A percentile compares a stretch with the other conserved stretches of the same genome.
These are phyloP conservation scores for Phyllosticta ampelicida DNA, from an alignment of 2,329 filamentous ascomycete genomes.

Conservation along the genomic window DNA sequence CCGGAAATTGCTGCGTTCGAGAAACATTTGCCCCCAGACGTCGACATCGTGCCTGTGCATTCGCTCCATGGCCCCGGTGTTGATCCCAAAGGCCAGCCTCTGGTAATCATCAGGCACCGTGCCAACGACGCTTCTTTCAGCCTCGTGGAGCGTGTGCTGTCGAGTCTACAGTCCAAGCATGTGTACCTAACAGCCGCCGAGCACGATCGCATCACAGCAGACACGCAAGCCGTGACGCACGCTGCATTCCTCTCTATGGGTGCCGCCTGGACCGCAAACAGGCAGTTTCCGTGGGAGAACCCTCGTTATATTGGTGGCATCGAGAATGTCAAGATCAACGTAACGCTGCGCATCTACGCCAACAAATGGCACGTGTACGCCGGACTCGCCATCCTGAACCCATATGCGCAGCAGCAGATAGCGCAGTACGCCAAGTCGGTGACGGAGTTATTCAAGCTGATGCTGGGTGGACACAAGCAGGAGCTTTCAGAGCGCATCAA, in stretches of 20 bases:
- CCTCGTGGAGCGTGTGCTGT: conserved; percentile 71
- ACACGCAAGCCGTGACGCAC: conserved; percentile 96
- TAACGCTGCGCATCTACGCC: conserved; percentile 91
- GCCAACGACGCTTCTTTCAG: conserved; percentile 64
- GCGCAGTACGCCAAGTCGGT: conserved; percentile 86
- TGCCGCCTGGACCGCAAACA: conserved; percentile 90
- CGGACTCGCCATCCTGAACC: conserved; percentile 92
- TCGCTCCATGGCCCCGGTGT: conserved; percentile 90
- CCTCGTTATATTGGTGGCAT: conserved; percentile 94
- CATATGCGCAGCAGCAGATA: conserved; percentile 83
- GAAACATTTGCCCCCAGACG: conserved; percentile 72
- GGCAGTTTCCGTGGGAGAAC: conserved; percentile 94
- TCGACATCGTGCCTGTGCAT: conserved; percentile 91
- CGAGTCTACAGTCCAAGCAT: conserved; percentile 73
- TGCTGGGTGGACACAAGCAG: conserved; percentile 72
- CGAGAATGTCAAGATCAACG: conserved; percentile 98
- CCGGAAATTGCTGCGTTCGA: conserved; percentile 94
- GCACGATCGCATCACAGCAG: conserved; percentile 94
- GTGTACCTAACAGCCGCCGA: conserved; percentile 78
- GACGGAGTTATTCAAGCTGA: conserved; percentile 91
- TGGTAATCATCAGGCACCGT: conserved; percentile 87
- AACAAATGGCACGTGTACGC: conserved; percentile 99
- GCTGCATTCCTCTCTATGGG: conserved; percentile 95
- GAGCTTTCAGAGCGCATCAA: conserved; percentile 68
- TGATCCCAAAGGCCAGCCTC: conserved; percentile 76